Base-by-base conservation (phyloP, 2,329 filamentous ascomycete genomes). In the Microdochium bolleyi region DNA sequence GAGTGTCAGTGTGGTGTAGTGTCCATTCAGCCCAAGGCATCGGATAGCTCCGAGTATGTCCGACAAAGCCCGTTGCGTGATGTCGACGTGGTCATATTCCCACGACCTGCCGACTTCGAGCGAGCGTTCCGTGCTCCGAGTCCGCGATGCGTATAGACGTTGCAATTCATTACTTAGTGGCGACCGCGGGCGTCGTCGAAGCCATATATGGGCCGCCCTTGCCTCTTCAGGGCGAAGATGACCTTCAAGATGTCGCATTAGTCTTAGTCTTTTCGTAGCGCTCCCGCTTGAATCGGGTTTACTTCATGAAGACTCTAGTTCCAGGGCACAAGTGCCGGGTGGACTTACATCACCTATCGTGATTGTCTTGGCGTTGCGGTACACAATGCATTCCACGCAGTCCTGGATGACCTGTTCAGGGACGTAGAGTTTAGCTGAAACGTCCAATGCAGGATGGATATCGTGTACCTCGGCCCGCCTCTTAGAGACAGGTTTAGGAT, bases 281-380 rank as follows among this genome's bases (percentile, higher is more conserved):
- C 24, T 7, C 19, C 16, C 30, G 10, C 5, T 30, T 5, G 5
- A 30, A 5, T 5, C 27, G 27, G 5, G 27, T 30, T 11, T 11
- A 30, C 27, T 5, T 5, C 27, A 11, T 30, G 27, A 11, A 30
- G 11, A 30, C 5, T n/a, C n/a, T n/a, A n/a, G n/a, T n/a, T n/a
- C n/a, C n/a, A n/a, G n/a, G n/a, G n/a, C n/a, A n/a, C n/a, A n/a
- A n/a, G n/a, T n/a, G n/a, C n/a, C n/a, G n/a, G n/a, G n/a, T n/a
- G 16, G 13, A 69, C 76, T 63, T 61, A 86, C 85, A 57, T 89
- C 85, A 0, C 72, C 66, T 0, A 82, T 72, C 0, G 82, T 86
- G 0, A 88, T 73, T 0, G 85, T 89, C 66, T 87, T 87, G 0
- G 77, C 69, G 0, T 71, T 66, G 0, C 76, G 63, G 49, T 86